These are phyloP conservation scores for Neurospora sp. DNA, from an alignment of 495 filamentous ascomycete species.

Conservation along the genomic window DNA sequence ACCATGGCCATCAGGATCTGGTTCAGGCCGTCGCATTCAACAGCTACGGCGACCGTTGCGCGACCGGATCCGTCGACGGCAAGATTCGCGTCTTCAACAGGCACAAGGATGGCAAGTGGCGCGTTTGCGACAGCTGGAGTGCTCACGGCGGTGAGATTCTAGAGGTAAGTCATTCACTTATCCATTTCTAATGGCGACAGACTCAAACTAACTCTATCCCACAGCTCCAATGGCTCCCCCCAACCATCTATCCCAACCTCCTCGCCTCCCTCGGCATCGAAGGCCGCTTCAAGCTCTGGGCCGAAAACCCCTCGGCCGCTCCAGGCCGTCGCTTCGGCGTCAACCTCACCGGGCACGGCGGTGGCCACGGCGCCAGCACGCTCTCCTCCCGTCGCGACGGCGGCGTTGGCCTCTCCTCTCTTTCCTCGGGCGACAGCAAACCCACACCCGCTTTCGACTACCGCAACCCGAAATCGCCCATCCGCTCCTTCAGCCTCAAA, in stretches of 20 bases:
- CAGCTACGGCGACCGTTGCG: slow-evolving; percentile 79
- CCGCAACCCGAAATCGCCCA: slow-evolving; percentile 30
- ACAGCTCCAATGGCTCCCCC: slow-evolving; percentile 68
- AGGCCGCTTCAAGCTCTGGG: slow-evolving; percentile 80
- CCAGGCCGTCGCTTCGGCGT: slow-evolving; percentile 67
- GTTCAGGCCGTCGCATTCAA: slow-evolving; percentile 62
- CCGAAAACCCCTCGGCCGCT: slow-evolving; percentile 68
- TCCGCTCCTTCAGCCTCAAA: slow-evolving; percentile 70
- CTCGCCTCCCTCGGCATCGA: slow-evolving; percentile 67
- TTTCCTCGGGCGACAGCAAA: slow-evolving; percentile 14
- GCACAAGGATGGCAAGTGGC: slow-evolving; percentile 67
- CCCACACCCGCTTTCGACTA: slow-evolving; percentile 36
- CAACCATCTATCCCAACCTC: slow-evolving; percentile 47
- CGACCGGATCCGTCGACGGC: slow-evolving; percentile 85
- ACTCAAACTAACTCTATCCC: background rate
- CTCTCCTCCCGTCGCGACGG: background rate
- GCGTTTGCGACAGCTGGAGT: slow-evolving; percentile 74
- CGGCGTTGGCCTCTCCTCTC: background rate
- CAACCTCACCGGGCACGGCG: slow-evolving; percentile 24
- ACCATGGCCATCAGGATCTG: slow-evolving; percentile 58
- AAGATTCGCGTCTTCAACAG: slow-evolving; percentile 85
- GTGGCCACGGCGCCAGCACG: background rate
- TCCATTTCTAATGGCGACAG: no score
- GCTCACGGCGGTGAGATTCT: slow-evolving; percentile 88
- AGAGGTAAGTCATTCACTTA: slow-evolving; percentile 48